Base-by-base conservation (phyloP, 2,329 filamentous ascomycete species). In the Aspergillus neotritici region DNA sequence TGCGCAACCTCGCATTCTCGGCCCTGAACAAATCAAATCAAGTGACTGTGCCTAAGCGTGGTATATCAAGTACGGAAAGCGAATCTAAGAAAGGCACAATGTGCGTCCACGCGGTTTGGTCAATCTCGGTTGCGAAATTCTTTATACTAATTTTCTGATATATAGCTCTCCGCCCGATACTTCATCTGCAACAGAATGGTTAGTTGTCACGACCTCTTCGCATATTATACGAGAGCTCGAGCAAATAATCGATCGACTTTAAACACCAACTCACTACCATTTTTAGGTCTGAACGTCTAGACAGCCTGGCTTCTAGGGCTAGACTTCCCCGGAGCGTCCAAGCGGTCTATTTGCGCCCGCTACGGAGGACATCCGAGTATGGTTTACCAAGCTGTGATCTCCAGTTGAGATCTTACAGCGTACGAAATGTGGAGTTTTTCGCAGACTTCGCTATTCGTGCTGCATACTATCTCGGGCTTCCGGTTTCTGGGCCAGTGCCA, bases 351-450 rank as follows among this genome's bases (percentile, higher is more conserved):
- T 78, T 96, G 38, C 81, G 84, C 50, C 91, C 93, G 12, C 76
- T 97, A 40, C 87, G 86, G 57, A 83, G 86, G 50, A 73, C 80
- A 61, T 76, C 86, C 35, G 68, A 83, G 59, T 83, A 87, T 62
- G 87, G 87, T 40, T 79, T 95, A 30, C 89, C 89, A 10, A 82
- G 86, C 9, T 94, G 88, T 72, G 84, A 96, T 65, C 82, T 98
- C 29, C 93, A 98, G 65, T 73, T 98, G 37, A 87, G 93, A 54
- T 95, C 91, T 29, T 98, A 87, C 75, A 89, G 79, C 58, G 75
- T 90, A 30, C 87, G 89, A 47, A 93, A 94, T 55, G 80, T 98
- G 46, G 87, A 95, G 59, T 90, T 96, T 71, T 96, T 94, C 64
- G 78, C 84, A 67, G 93, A 98, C 71, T 97, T 98, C 64, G 89